Percentiles rank a stretch among this genome's conserved stretches.
Conservation (phyloP, 2,329 filamentous ascomycete genomes). For the Diaporthe helianthi region DNA sequence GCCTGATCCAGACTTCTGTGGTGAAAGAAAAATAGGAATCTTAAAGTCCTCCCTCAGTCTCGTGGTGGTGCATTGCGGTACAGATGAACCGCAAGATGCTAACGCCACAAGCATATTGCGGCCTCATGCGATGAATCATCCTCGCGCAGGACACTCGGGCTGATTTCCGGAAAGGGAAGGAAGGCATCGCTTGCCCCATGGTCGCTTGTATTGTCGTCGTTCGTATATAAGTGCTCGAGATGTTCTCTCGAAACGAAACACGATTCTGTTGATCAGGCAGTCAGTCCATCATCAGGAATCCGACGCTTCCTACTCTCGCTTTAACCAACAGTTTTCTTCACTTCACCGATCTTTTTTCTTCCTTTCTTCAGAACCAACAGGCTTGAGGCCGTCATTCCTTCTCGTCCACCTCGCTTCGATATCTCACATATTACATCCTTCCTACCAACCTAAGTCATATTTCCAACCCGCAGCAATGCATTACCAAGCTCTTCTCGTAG, state of each 20-base stretch:
- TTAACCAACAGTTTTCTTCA: background rate
- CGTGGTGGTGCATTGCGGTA: conserved; percentile 15
- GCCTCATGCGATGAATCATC: conserved; percentile 23
- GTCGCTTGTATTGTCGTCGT: background rate
- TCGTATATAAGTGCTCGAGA: conserved; percentile 7
- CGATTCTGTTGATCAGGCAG: background rate
- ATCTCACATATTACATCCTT: background rate
- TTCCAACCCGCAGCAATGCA: conserved; percentile 5
- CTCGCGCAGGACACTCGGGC: background rate
- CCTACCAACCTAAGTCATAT: background rate
- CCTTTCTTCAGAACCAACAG: background rate
- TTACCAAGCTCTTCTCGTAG: conserved; percentile 16
- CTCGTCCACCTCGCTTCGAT: background rate
- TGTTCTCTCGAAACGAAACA: background rate
- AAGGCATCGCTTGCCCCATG: background rate
- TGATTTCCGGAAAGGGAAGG: background rate
- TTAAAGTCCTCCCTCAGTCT: conserved; percentile 6
- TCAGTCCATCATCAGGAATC: background rate
- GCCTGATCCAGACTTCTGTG: background rate
- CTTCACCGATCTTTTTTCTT: background rate
- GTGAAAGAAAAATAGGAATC: background rate
- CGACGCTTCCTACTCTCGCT: background rate
- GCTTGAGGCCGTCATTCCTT: conserved; percentile 19
- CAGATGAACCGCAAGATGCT: conserved; percentile 20
- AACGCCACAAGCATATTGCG: conserved; percentile 21